These are phyloP conservation scores for Verticillium isaacii DNA, from an alignment of 2,329 filamentous ascomycete species.

Conservation along the genomic window DNA sequence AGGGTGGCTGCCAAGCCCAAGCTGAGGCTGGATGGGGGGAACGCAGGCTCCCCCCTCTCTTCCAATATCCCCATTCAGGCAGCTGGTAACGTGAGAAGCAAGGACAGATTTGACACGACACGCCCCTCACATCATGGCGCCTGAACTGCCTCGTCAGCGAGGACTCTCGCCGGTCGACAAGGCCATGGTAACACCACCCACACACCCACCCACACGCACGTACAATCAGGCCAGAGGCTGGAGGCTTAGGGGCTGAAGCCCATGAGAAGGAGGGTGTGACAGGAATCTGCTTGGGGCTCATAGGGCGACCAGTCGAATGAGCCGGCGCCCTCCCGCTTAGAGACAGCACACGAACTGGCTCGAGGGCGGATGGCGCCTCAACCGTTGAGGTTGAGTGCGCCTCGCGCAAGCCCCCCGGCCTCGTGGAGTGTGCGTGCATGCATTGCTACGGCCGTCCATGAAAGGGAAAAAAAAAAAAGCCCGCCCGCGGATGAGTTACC, in stretches of 20 bases:
- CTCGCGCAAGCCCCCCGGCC: background rate
- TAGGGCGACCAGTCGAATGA: constrained; percentile 7
- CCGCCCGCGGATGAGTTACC: too few species aligned
- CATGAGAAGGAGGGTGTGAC: background rate
- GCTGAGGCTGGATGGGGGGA: constrained; percentile 11
- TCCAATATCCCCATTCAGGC: constrained; percentile 1
- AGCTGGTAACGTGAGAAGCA: constrained; percentile 3
- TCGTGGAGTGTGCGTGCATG: background rate
- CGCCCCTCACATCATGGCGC: background rate
- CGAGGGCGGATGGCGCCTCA: background rate
- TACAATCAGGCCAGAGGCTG: background rate
- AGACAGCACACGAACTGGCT: background rate
- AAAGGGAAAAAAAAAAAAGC: too few species aligned
- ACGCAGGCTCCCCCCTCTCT: background rate
- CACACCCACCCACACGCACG: background rate
- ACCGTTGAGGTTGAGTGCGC: background rate
- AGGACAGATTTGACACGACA: background rate
- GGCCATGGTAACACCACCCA: background rate
- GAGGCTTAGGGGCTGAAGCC: background rate
- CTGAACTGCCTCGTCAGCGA: background rate
- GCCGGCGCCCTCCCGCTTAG: background rate
- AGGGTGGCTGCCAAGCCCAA: constrained; percentile 9
- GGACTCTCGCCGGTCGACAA: background rate
- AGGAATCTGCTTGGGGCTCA: background rate
- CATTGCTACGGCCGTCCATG: background rate